Conservation (phyloP, 306 rosid species). For the Ziziphus jujuba region DNA sequence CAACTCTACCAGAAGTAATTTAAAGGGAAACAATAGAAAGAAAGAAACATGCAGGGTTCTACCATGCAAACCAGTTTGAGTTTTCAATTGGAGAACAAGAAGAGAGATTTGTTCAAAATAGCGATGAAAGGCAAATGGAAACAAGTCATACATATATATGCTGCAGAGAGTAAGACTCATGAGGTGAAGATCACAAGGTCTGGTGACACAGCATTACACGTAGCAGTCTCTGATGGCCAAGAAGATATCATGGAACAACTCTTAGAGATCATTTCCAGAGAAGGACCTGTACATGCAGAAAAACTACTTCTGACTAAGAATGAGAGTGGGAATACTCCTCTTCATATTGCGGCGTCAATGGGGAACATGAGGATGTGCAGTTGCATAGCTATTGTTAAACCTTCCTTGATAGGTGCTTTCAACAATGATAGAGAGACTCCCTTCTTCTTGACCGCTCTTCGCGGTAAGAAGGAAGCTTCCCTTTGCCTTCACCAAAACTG, state of each 20-base stretch:
- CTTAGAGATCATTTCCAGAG: not conserved
- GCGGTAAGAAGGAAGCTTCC: conserved; percentile 47
- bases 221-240: conserved; percentile 40
- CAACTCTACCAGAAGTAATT: too few species aligned
- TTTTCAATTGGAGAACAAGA: not conserved
- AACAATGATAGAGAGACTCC: conserved; percentile 58
- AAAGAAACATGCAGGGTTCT: too few species aligned
- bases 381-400: not conserved
- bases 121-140: conserved; percentile 35
- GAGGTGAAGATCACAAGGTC: conserved; percentile 16
- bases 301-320: too few species aligned
- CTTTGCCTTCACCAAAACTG: conserved; percentile 29
- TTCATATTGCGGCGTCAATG: too few species aligned
- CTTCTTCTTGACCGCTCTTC: conserved; percentile 48
- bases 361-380: too few species aligned
- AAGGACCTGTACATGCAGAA: not conserved
- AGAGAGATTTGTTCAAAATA: conserved; percentile 1
- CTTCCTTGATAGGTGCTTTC: conserved; percentile 3
- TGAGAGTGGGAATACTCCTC: too few species aligned
- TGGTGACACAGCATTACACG: conserved; percentile 49
- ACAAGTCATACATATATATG: not conserved
- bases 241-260: conserved; percentile 3
- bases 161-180: not conserved
- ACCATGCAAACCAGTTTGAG: too few species aligned
- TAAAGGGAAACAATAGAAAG: too few species aligned